Evolutionary conservation across 2,329 filamentous ascomycete species (phyloP).

Genomic region (Xylariaceae sp.): DNA sequence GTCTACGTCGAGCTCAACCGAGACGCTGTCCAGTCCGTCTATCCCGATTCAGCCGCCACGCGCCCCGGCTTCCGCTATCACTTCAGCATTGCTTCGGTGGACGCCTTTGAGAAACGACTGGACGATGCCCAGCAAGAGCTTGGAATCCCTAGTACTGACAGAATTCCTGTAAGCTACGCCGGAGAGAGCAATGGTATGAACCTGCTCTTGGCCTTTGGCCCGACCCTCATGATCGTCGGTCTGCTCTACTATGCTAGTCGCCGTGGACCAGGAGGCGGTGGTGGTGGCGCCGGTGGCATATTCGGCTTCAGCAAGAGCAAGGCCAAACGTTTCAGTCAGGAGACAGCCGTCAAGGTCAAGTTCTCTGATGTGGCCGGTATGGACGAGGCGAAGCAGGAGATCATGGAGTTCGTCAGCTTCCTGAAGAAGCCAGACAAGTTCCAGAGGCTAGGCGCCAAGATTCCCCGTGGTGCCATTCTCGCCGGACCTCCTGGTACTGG

Average conservation of each 20-base stretch:
- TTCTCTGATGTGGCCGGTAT: conserved; percentile 96
- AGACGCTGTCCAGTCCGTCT: conserved; percentile 66
- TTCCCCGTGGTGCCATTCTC: conserved; percentile 91
- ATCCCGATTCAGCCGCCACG: conserved; percentile 69
- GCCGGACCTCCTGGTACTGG: conserved; percentile 97
- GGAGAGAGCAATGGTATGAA: conserved; percentile 71
- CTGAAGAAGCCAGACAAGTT: conserved; percentile 90
- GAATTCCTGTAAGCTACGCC: conserved; percentile 88
- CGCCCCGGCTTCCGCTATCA: conserved; percentile 76
- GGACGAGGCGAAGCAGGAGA: conserved; percentile 96
- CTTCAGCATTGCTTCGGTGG: conserved; percentile 92
- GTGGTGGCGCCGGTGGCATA: conserved; percentile 69
- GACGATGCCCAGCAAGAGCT: conserved; percentile 87
- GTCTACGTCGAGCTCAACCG: conserved; percentile 80
- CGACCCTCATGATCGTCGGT: conserved; percentile 81
- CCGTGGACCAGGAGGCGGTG: conserved; percentile 59
- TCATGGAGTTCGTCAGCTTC: conserved; percentile 99
- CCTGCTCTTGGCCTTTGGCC: conserved; percentile 73
- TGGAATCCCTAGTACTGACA: conserved; percentile 77
- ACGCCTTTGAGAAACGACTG: conserved; percentile 84
- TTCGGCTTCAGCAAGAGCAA: conserved; percentile 96
- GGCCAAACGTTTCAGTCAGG: conserved; percentile 96
- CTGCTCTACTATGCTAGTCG: conserved; percentile 75
- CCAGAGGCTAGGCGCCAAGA: conserved; percentile 93
- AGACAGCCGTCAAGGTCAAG: conserved; percentile 93